Evolutionary conservation across 2,329 filamentous ascomycete genomes (phyloP).

Genomic region (Hypoxylon sp.): DNA sequence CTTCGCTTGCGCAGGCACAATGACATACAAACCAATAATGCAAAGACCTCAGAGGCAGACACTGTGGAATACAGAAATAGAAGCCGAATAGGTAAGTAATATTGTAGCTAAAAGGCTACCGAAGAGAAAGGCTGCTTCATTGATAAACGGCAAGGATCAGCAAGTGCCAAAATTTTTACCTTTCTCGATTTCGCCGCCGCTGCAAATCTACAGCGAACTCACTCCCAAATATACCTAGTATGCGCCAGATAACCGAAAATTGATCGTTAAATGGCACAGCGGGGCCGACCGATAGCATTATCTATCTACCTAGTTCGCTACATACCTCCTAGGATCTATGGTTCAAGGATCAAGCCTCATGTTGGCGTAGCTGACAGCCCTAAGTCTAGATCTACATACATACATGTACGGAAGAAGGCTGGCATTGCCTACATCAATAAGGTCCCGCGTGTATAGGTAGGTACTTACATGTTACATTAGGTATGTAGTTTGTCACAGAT

Average conservation of each 20-base stretch:
- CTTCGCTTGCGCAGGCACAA: constrained; percentile 1
- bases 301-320: constrained; percentile 13
- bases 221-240: background rate
- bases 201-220: constrained; percentile 11
- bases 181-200: constrained; percentile 17
- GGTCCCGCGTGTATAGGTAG: too few relatives aligned
- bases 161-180: constrained; percentile 19
- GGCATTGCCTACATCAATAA: constrained; percentile 1
- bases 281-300: constrained; percentile 28
- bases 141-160: constrained; percentile 30
- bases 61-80: background rate
- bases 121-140: constrained; percentile 12
- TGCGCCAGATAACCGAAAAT: constrained; percentile 17
- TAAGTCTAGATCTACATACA: constrained; percentile 5
- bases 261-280: constrained; percentile 14
- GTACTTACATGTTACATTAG: background rate
- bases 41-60: constrained; percentile 5
- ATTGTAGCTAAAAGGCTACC: constrained; percentile 7
- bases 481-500: constrained; percentile 31
- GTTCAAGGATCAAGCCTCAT: constrained; percentile 7
- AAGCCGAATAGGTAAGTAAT: constrained; percentile 4
- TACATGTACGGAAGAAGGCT: too few relatives aligned
- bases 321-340: background rate
- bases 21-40: constrained; percentile 7
- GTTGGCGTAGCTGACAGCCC: constrained; percentile 18